Percentiles rank a stretch among this genome's conserved stretches.
Conservation (phyloP, 2,329 filamentous ascomycete genomes). For the Diaporthe citrichinensis region DNA sequence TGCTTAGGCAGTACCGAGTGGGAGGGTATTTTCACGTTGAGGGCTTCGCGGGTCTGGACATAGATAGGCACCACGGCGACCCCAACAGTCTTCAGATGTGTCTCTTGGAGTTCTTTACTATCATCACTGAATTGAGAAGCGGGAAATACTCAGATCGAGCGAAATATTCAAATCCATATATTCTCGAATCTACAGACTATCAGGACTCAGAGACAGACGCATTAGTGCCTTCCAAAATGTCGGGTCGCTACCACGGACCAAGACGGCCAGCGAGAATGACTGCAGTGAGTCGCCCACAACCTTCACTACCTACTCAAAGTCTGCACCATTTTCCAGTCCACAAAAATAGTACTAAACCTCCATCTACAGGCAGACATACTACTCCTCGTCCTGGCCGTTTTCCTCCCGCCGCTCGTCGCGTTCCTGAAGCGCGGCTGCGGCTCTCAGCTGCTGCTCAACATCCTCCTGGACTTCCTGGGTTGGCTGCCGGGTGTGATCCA, state of each 20-base stretch:
- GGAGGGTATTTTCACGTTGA: background rate
- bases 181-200: background rate
- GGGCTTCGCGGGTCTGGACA: rapidly evolving
- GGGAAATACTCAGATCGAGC: background rate
- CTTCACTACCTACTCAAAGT: background rate
- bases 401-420: background rate
- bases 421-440: slow-evolving; percentile 2
- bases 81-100: too few relatives aligned
- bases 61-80: background rate
- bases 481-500: background rate
- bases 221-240: background rate
- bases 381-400: background rate
- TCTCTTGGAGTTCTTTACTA: rapidly evolving
- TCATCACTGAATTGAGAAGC: background rate
- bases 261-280: background rate
- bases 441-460: background rate
- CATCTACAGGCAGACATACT: background rate
- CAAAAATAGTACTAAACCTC: background rate
- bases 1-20: rapidly evolving
- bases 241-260: background rate
- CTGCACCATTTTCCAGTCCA: too few relatives aligned
- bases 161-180: background rate
- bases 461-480: background rate
- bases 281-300: background rate
- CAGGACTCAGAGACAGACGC: background rate